Evolutionary conservation across 1,139 yeast species (phyloP), one percentile per base, ranked within the genome.

Genomic region (Sugiyamaella pinicola): DNA sequence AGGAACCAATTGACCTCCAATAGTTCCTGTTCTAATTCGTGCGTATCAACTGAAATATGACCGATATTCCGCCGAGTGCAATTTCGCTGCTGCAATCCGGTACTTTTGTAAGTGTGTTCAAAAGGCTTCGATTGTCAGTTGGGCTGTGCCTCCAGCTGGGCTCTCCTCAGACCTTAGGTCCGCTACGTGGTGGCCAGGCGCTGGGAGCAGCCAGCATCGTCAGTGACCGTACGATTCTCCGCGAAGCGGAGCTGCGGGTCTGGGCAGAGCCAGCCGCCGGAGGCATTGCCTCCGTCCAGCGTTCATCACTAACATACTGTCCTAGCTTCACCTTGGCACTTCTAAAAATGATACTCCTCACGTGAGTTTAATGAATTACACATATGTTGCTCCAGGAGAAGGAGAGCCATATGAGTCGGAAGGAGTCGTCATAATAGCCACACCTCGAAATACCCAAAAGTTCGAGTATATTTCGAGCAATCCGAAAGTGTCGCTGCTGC

Each of bases 361-460:
- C 61, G 95, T 89, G 2, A 80, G 93, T 10, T 77, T 90, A 61
- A 90, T 90, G 97, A 90, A 88, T 69, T 90, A 87, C 67, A 83
- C 93, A 3, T 87, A 82, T 60, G 67, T 83, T 9, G 68, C 66
- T 31, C 60, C 64, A 7, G 74, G 69, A 10, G 69, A 71, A 5
- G 63, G 64, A 1, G 68, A 53, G n/a, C 70, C 68, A 5, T 59
- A 64, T 37, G 77, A 73, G 41, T 64, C 68, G 4, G 77, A 77
- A 52, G 69, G 77, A 5, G 76, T 78, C 55, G 79, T 89, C 47
- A 80, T 90, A 33, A 74, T 90, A 55, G 81, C 95, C 5, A 83
- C 95, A 1, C 84, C 84, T 1, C 78, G 76, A 56, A 71, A 78
- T 52, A 87, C 96, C 3, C 82, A 82, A 53, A 90, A 89, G 69